These are phyloP conservation scores for Straminergon stramineum DNA, from an alignment of 225 moss, liverwort and hornwort genomes.

Conservation along the genomic window DNA sequence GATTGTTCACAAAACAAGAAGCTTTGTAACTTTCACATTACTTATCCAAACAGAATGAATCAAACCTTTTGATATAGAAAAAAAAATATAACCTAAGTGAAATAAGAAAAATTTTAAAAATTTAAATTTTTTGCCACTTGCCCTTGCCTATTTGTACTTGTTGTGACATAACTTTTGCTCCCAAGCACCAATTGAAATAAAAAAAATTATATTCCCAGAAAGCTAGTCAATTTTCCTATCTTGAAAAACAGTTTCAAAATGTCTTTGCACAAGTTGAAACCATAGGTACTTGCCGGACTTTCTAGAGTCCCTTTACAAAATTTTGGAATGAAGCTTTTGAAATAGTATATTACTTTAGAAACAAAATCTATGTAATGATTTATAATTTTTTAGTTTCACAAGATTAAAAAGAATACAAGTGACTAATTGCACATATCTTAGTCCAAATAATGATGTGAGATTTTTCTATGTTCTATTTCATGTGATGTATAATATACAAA, in stretches of 20 bases:
- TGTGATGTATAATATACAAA: too few species aligned
- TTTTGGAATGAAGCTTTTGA: not conserved
- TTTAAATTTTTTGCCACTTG: too few species aligned
- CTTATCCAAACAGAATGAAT: not conserved
- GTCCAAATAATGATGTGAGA: not conserved
- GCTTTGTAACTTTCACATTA: not conserved
- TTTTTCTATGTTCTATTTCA: not conserved
- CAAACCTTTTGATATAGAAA: not conserved
- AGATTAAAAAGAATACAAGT: not conserved
- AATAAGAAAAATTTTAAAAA: too few species aligned
- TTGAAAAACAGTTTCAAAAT: too few species aligned
- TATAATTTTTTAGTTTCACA: not conserved
- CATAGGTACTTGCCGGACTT: fast-evolving
- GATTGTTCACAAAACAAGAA: not conserved
- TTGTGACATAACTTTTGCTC: fast-evolving
- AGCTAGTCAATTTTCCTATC: not conserved
- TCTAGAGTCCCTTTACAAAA: fast-evolving
- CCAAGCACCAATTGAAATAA: not conserved
- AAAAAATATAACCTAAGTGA: not conserved
- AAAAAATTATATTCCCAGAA: not conserved
- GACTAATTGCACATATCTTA: not conserved
- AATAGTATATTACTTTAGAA: not conserved
- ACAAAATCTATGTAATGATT: not conserved
- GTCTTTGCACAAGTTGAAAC: not conserved
- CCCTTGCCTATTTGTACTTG: fast-evolving